Percentiles rank a stretch among this genome's conserved stretches.
Conservation (phyloP, 1,284 basidiomycete species). For the Coniophora puteana region DNA sequence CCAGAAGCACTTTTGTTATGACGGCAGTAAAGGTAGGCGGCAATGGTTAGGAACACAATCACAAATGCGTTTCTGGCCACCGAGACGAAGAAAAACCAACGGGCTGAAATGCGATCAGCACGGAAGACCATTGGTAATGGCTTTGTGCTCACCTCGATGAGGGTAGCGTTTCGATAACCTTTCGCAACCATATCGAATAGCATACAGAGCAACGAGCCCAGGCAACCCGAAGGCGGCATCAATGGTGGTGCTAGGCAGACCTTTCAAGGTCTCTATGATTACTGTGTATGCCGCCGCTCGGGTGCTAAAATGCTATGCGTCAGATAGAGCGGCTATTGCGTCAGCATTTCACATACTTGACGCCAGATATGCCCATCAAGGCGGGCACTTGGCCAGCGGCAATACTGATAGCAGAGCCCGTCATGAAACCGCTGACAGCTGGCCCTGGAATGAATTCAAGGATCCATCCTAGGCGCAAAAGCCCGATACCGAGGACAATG, state of each 20-base stretch:
- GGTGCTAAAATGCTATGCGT: constrained; percentile 48
- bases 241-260: constrained; percentile 64
- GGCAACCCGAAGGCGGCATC: constrained; percentile 92
- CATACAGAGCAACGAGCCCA: constrained; percentile 74
- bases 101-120: constrained; percentile 40
- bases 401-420: constrained; percentile 88
- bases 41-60: constrained; percentile 80
- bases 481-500: constrained; percentile 88
- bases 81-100: constrained; percentile 85
- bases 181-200: constrained; percentile 66
- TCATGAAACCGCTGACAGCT: constrained; percentile 93
- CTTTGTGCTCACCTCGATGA: constrained; percentile 42
- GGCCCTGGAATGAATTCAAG: constrained; percentile 93
- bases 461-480: constrained; percentile 92
- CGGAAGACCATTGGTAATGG: not conserved
- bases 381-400: constrained; percentile 82
- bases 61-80: constrained; percentile 87
- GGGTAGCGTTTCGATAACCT: constrained; percentile 67
- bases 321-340: not conserved
- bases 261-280: constrained; percentile 90
- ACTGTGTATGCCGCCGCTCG: constrained; percentile 83
- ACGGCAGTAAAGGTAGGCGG: constrained; percentile 80
- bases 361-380: constrained; percentile 80
- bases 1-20: constrained; percentile 54
- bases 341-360: constrained; percentile 55